These are phyloP conservation scores for Begonia loranthoides DNA, from an alignment of 306 rosid genomes.

Conservation along the genomic window DNA sequence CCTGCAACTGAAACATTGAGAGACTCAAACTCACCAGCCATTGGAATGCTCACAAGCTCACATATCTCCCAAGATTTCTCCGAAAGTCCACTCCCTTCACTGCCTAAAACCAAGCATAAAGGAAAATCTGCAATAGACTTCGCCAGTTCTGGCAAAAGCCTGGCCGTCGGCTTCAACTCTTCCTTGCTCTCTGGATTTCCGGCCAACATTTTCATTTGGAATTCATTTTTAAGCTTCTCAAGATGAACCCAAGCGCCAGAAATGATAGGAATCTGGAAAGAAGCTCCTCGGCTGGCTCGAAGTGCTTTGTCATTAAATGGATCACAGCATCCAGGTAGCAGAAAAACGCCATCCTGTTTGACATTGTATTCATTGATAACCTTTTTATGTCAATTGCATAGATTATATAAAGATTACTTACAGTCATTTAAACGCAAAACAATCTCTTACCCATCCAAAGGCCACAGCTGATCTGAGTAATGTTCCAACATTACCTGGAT, in stretches of 20 bases:
- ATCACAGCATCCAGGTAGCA: slow-evolving; percentile 92
- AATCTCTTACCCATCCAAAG: slow-evolving; percentile 69
- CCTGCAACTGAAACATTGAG: slow-evolving; percentile 98
- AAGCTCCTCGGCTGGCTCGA: slow-evolving; percentile 93
- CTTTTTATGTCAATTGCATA: no score
- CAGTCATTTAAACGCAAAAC: no score
- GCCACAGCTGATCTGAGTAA: slow-evolving; percentile 82
- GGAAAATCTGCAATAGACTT: slow-evolving; percentile 34
- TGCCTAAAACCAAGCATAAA: slow-evolving; percentile 73
- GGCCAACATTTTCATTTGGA: slow-evolving; percentile 56
- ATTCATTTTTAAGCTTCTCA: slow-evolving; percentile 31
- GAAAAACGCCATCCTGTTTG: slow-evolving; percentile 67
- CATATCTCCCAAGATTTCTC: slow-evolving; percentile 37
- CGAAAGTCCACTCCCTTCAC: slow-evolving; percentile 87
- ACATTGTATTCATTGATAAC: background rate
- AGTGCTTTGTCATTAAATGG: slow-evolving; percentile 89
- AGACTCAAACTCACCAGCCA: slow-evolving; percentile 81
- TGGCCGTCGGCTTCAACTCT: slow-evolving; percentile 22
- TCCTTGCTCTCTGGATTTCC: slow-evolving; percentile 57
- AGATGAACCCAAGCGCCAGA: slow-evolving; percentile 71
- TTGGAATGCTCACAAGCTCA: slow-evolving; percentile 84
- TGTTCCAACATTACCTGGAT: slow-evolving; percentile 87
- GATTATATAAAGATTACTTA: no score
- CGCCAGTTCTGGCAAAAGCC: slow-evolving; percentile 42
- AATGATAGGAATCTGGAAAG: slow-evolving; percentile 76